These are phyloP conservation scores for Spathaspora boniae DNA, from an alignment of 805 yeast species.

Conservation along the genomic window DNA sequence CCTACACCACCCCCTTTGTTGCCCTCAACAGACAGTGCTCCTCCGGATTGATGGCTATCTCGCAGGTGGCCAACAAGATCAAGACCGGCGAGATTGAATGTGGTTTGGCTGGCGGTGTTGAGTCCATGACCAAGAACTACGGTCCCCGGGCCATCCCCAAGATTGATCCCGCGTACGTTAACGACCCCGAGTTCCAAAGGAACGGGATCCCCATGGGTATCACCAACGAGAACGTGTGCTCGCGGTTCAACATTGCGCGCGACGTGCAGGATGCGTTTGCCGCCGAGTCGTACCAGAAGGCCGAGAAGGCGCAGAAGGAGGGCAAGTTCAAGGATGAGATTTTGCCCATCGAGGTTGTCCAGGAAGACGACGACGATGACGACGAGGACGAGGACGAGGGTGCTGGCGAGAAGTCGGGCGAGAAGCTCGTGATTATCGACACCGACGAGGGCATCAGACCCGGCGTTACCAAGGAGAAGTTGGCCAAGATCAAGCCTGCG, in stretches of 20 bases:
- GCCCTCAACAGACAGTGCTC: constrained; percentile 94
- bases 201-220: constrained; percentile 95
- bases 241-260: constrained; percentile 61
- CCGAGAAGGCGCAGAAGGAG: constrained; percentile 63
- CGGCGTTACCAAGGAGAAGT: constrained; percentile 75
- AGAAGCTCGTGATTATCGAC: constrained; percentile 58
- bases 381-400: constrained; percentile 82
- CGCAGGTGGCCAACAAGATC: constrained; percentile 86
- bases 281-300: constrained; percentile 80
- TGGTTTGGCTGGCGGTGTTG: constrained; percentile 92
- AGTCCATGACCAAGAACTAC: constrained; percentile 87
- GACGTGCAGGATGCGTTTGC: constrained; percentile 84
- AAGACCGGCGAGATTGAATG: constrained; percentile 82
- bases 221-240: constrained; percentile 88
- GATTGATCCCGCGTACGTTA: constrained; percentile 34
- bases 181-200: constrained; percentile 42
- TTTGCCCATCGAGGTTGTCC: constrained; percentile 74
- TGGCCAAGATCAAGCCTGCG: constrained; percentile 80
- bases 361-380: constrained; percentile 57
- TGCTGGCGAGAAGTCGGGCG: constrained; percentile 53
- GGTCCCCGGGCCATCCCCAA: constrained; percentile 74
- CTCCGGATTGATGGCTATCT: constrained; percentile 86
- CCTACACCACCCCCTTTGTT: constrained; percentile 70
- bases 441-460: constrained; percentile 93
- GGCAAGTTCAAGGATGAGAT: constrained; percentile 87